Conservation (phyloP, 1,139 yeast genomes). For the Kazachstania sp. region DNA sequence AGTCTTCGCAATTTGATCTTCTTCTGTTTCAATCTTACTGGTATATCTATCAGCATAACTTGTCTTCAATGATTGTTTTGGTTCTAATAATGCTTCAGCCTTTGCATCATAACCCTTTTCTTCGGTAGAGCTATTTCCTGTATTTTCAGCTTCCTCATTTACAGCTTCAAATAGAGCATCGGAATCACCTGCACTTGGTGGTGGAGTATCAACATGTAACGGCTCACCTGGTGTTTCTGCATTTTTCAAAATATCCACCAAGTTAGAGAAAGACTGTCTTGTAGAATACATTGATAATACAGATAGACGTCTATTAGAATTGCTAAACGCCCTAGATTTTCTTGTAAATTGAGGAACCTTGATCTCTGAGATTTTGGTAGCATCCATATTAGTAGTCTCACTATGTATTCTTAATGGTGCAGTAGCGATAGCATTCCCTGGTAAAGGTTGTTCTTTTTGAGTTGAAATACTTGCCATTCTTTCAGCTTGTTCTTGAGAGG, state of each 20-base stretch:
- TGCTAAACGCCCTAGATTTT: slow-evolving; percentile 53
- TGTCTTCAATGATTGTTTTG: slow-evolving; percentile 12
- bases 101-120: slow-evolving; percentile 30
- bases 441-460: slow-evolving; percentile 8
- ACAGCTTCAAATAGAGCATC: slow-evolving; percentile 26
- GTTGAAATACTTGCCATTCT: neutral
- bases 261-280: slow-evolving; percentile 53
- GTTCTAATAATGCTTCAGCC: slow-evolving; percentile 3
- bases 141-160: slow-evolving; percentile 31
- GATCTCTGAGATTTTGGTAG: slow-evolving; percentile 48
- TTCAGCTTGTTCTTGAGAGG: slow-evolving; percentile 33
- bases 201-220: slow-evolving; percentile 10
- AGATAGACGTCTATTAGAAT: slow-evolving; percentile 57
- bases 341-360: slow-evolving; percentile 63
- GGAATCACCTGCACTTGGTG: slow-evolving; percentile 21
- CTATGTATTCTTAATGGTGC: slow-evolving; percentile 22
- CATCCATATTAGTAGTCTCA: slow-evolving; percentile 22
- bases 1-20: slow-evolving; percentile 11
- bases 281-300: slow-evolving; percentile 65
- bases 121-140: slow-evolving; percentile 21
- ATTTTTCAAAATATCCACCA: slow-evolving; percentile 43
- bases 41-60: slow-evolving; percentile 28
- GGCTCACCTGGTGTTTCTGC: slow-evolving; percentile 20
- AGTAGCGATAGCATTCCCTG: slow-evolving; percentile 22
- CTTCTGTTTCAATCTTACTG: slow-evolving; percentile 3